A percentile compares a stretch with the other conserved stretches of the same genome.
phyloP scores from a whole-genome alignment of 306 rosid species.

The Rubus parviflorus region DNA sequence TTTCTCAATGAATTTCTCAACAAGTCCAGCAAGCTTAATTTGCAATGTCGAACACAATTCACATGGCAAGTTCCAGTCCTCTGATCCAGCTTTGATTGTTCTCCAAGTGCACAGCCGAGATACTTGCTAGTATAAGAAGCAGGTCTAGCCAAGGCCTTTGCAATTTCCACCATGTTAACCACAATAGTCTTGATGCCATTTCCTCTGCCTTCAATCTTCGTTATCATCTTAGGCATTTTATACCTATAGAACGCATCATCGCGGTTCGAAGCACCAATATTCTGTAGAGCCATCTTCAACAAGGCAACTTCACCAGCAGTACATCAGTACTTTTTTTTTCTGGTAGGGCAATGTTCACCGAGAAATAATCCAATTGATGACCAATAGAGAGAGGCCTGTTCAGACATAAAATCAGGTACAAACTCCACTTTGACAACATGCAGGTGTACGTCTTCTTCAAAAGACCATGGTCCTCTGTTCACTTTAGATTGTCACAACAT shows the following conservation, averaged over 20 bases:
- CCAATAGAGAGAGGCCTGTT: slow-evolving; percentile 57
- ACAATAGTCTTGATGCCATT: slow-evolving; percentile 81
- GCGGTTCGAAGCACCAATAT: slow-evolving; percentile 77
- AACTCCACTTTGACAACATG: slow-evolving; percentile 51
- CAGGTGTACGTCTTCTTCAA: slow-evolving; percentile 58
- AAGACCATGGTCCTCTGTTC: slow-evolving; percentile 85
- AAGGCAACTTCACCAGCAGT: slow-evolving; percentile 23
- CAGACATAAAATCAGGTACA: slow-evolving; percentile 71
- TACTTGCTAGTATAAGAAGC: slow-evolving; percentile 72
- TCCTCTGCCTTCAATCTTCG: slow-evolving; percentile 83
- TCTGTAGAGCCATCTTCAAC: slow-evolving; percentile 65
- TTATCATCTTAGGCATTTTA: slow-evolving; percentile 85
- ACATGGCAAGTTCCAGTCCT: slow-evolving; percentile 69
- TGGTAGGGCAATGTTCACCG: slow-evolving; percentile 64
- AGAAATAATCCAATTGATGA: slow-evolving; percentile 59
- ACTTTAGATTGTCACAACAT: slow-evolving; percentile 71
- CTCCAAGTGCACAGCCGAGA: slow-evolving; percentile 86
- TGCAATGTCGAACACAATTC: slow-evolving; percentile 75
- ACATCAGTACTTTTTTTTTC: slow-evolving; percentile 53
- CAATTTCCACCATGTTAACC: slow-evolving; percentile 83
- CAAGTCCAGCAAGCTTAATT: slow-evolving; percentile 80
- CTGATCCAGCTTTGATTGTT: slow-evolving; percentile 79
- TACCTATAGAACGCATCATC: slow-evolving; percentile 92
- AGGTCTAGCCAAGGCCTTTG: slow-evolving; percentile 84
- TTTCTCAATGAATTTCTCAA: slow-evolving; percentile 78